These are phyloP conservation scores for Gymnopilus junonius DNA, from an alignment of 768 basidiomycete species.

Conservation along the genomic window DNA sequence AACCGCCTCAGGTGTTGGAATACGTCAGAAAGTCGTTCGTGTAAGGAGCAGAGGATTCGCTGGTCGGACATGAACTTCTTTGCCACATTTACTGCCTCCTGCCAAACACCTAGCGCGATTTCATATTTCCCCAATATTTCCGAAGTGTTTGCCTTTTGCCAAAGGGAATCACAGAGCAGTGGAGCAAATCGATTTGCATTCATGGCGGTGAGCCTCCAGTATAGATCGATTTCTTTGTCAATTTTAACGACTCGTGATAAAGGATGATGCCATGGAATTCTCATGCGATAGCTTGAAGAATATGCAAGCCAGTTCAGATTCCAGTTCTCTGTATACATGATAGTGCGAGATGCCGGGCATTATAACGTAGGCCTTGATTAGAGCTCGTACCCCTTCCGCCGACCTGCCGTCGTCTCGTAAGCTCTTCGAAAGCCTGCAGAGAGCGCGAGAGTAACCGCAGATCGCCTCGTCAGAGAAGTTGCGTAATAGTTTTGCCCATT, in stretches of 20 bases:
- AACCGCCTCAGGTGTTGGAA: background rate
- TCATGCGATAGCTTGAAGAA: background rate
- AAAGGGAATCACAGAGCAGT: slow-evolving; percentile 3
- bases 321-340: background rate
- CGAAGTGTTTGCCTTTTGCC: background rate
- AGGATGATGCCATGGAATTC: background rate
- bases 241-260: background rate
- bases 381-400: background rate
- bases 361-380: background rate
- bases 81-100: background rate
- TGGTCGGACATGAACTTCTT: background rate
- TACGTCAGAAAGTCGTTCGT: background rate
- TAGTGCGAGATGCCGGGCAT: background rate
- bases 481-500: background rate
- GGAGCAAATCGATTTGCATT: background rate
- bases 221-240: background rate
- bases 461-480: background rate
- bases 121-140: background rate
- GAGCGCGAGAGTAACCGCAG: slow-evolving; percentile 4
- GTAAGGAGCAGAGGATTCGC: background rate
- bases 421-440: background rate
- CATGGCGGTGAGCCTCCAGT: background rate
- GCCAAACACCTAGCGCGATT: background rate
- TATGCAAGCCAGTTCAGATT: background rate
- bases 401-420: background rate